Evolutionary conservation across 2,329 filamentous ascomycete genomes (phyloP), one percentile per base, ranked within the genome.

Genomic region (Calonectria henricotiae): DNA sequence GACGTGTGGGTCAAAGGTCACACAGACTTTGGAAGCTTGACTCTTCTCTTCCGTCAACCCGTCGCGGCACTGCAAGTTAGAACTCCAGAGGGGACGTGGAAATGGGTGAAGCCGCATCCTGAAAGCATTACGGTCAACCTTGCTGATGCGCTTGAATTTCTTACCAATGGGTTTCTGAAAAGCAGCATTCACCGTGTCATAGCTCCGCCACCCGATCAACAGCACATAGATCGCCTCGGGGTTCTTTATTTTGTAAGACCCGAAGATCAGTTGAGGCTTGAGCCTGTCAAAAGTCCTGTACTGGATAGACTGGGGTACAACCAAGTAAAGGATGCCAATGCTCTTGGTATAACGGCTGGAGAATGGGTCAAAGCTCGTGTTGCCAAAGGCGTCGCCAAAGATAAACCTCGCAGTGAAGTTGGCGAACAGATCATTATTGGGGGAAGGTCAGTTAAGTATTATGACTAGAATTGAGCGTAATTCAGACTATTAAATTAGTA

Each of bases 1-100:
- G 76, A 80, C 32, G 80, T 87, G 1, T 86, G 85, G 67, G 79
- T 81, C 0, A 81, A 80, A 0, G 87, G 88, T 0, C 88, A 90
- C 73, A 89, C 88, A 0, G 88, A 90, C 73, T 78, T 89, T 0
- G 88, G 87, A 0, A 87, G 85, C 0, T 80, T 90, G 1, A 90
- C 88, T 0, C 80, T 90, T 1, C 83, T 90, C 0, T 90, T 90
- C 82, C 83, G 87, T 0, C 88, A 90, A 72, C 88, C 88, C 0
- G 85, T 90, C 11, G 86, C 87, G 0, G 87, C 85, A 0, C 81
- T 90, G 9, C 88, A 90, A 72, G 86, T 90, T 46, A 73, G 72
- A 43, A 84, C 85, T 13, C 83, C 83, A 15, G 80, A 83, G 0
- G 82, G 82, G 1, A 67, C 84, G 11, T 88, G 86, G 86, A 87